These are phyloP conservation scores for Aspergillus sp. DNA, from an alignment of 2,329 filamentous ascomycete genomes.

Conservation along the genomic window DNA sequence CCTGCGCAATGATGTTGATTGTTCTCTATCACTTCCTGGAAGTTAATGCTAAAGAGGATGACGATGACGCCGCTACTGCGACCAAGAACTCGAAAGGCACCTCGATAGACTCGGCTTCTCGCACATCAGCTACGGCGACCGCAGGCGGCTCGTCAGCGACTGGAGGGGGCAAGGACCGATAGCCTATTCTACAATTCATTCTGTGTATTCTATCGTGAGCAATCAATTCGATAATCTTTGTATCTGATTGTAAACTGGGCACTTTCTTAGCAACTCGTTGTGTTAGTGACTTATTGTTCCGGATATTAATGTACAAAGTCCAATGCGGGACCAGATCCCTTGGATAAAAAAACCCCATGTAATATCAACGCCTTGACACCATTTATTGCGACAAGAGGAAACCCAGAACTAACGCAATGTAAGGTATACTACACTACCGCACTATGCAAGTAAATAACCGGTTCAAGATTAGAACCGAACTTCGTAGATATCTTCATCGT, in stretches of 20 bases:
- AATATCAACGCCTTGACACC: constrained; percentile 1
- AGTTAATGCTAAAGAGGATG: constrained; percentile 72
- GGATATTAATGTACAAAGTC: not conserved
- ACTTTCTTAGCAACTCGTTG: not conserved
- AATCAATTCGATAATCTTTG: not conserved
- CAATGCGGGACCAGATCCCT: not conserved
- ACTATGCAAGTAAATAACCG: not conserved
- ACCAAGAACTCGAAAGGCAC: constrained; percentile 15
- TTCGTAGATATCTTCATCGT: constrained; percentile 51
- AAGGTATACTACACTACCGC: not conserved
- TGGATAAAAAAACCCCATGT: not conserved
- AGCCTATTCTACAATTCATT: constrained; percentile 3
- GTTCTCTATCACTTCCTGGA: constrained; percentile 96
- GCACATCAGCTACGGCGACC: constrained; percentile 9
- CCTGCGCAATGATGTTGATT: constrained; percentile 85
- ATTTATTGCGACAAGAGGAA: not conserved
- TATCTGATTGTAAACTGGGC: not conserved
- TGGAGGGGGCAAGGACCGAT: constrained; percentile 18
- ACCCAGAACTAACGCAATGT: not conserved
- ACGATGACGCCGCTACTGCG: constrained; percentile 11
- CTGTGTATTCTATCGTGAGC: not conserved
- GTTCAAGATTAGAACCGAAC: constrained; percentile 5
- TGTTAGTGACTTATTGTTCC: not conserved
- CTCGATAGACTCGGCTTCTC: constrained; percentile 4
- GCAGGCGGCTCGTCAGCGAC: constrained; percentile 17